These are phyloP conservation scores for Blastobotrys chiropterorum DNA, from an alignment of 805 yeast species.

Conservation along the genomic window DNA sequence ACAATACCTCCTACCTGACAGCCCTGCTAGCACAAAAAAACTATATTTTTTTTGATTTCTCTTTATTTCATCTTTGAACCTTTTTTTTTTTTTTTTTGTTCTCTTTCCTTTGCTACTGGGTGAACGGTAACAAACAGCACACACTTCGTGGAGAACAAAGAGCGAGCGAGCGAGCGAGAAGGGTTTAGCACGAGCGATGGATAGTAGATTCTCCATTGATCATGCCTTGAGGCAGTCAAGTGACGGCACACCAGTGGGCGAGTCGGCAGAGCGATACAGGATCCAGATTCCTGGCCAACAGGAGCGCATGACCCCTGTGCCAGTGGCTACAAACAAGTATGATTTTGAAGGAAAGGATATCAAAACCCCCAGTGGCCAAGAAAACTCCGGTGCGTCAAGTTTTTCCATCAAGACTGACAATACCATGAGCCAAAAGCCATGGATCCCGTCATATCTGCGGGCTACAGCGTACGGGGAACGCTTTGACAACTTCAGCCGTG, in stretches of 20 bases:
- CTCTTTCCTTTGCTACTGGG: too few species aligned
- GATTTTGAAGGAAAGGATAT: too few species aligned
- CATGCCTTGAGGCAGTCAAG: conserved; percentile 13
- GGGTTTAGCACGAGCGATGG: too few species aligned
- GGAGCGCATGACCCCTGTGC: conserved; percentile 1
- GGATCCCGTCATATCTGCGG: conserved; percentile 18
- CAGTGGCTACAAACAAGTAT: too few species aligned
- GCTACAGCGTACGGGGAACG: conserved; percentile 23
- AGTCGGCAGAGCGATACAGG: conserved; percentile 8
- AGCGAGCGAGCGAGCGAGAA: too few species aligned
- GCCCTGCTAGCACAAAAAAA: too few species aligned
- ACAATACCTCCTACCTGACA: too few species aligned
- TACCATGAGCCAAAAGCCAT: background rate
- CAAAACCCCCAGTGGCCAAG: background rate
- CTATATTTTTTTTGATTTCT: too few species aligned
- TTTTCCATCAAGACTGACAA: background rate
- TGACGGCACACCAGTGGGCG: conserved; percentile 13
- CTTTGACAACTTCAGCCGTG: conserved; percentile 5
- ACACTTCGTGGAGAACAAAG: too few species aligned
- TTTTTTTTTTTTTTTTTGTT: too few species aligned
- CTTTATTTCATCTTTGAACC: too few species aligned
- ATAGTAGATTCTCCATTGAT: conserved; percentile 15
- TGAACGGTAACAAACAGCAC: too few species aligned
- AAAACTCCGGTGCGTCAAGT: background rate
- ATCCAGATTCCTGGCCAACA: conserved; percentile 10